Base-by-base conservation (phyloP, 495 filamentous ascomycete species). In the Glonium stellatum region DNA sequence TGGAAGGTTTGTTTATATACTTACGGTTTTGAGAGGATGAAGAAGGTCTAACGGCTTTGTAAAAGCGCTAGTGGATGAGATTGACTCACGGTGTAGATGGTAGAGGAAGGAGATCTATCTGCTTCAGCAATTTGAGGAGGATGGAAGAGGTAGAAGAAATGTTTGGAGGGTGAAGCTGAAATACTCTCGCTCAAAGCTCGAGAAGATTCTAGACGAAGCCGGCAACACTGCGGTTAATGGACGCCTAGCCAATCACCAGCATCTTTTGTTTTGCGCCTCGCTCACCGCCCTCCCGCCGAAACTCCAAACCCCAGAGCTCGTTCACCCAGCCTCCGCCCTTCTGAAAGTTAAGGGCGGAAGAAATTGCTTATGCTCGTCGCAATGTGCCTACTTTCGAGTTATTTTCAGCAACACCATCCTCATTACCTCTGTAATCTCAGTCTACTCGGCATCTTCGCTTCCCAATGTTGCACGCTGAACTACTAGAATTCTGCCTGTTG, bases 181-280 rank as follows among this genome's bases (percentile, higher is more conserved):
- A 51, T 51, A 51, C 18, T 51, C 48, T n/a, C 25, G 19, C 21
- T 10, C 21, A 23, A 50, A 23, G 47, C 19, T 50, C 23, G 19
- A 27, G 47, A 51, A 51, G 48, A 31, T 51, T 51, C 48, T 51
- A 51, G 48, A 44, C 39, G 39, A 44, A 44, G 39, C 39, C 18
- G 39, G 39, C 39, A 44, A 18, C 27, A 31, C 27, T 31, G 27
- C 27, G 27, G 27, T 31, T 31, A 4, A 44, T 1, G 39, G 39
- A 13, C 4, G 18, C 39, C 13, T 18, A 18, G 39, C 39, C 39
- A 44, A 44, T 44, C 39, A 44, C 13, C 39, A 11, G 3, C 39
- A 1, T 13, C 6, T 2, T 6, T 31, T 2, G 27, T 31, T 31
- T 31, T 31, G 27, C 27, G 27, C 27, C 27, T 31, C 27, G 27